These are phyloP conservation scores for Flueggea neowawraea DNA, from an alignment of 441 rosid species.

Conservation along the genomic window DNA sequence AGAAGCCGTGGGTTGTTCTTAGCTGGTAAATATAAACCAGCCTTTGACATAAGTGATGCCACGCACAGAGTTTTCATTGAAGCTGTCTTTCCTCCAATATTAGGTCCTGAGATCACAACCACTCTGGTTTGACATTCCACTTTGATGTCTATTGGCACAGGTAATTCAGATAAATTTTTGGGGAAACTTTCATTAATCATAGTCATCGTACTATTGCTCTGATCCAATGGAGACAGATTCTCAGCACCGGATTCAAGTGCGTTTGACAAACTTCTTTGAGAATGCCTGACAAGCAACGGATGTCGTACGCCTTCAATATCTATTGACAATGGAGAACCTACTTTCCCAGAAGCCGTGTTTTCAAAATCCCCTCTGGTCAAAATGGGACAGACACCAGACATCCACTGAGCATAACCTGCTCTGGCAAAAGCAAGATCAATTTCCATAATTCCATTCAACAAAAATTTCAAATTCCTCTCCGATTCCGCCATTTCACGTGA, in stretches of 20 bases:
- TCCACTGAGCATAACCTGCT: slow-evolving; percentile 78
- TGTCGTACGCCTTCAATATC: slow-evolving; percentile 74
- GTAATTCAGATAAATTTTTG: slow-evolving; percentile 37
- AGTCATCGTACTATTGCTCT: slow-evolving; percentile 17
- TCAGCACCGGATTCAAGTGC: slow-evolving; percentile 17
- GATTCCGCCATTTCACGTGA: slow-evolving; percentile 64
- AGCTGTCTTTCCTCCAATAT: slow-evolving; percentile 97
- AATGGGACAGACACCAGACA: slow-evolving; percentile 66
- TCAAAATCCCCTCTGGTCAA: slow-evolving; percentile 32
- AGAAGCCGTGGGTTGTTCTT: slow-evolving; percentile 70
- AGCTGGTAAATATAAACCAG: slow-evolving; percentile 91
- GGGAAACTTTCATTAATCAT: slow-evolving; percentile 17
- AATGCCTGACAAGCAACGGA: slow-evolving; percentile 69
- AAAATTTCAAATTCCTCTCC: slow-evolving; percentile 38
- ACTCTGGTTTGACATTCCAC: slow-evolving; percentile 63
- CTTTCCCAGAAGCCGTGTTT: slow-evolving; percentile 19
- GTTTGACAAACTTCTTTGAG: slow-evolving; percentile 28
- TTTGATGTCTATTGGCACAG: slow-evolving; percentile 88
- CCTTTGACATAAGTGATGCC: slow-evolving; percentile 85
- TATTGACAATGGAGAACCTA: slow-evolving; percentile 31
- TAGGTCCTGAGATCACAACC: slow-evolving; percentile 89
- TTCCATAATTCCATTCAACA: slow-evolving; percentile 58
- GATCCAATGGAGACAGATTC: slow-evolving; percentile 17
- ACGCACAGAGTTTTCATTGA: slow-evolving; percentile 91
- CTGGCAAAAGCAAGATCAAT: slow-evolving; percentile 92